A percentile compares a stretch with the other conserved stretches of the same genome.
phyloP scores from a whole-genome alignment of 176 grass and related monocot genomes.

The Raddia guianensis region DNA sequence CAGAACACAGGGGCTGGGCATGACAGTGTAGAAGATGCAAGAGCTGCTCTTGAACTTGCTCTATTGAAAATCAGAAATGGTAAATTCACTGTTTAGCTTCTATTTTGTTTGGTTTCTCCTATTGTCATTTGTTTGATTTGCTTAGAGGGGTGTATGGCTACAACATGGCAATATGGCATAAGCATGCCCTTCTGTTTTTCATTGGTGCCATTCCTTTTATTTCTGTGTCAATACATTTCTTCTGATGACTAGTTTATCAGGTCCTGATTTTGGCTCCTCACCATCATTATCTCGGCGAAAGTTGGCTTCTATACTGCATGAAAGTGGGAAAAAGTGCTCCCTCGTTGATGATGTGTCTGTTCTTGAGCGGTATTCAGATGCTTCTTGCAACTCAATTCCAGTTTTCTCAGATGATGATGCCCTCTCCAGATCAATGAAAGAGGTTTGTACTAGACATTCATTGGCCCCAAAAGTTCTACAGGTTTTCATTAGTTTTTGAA shows the following conservation, averaged over 20 bases:
- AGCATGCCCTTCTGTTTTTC: neutral
- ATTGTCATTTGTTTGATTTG: neutral
- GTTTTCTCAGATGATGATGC: slow-evolving; percentile 83
- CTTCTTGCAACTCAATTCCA: slow-evolving; percentile 83
- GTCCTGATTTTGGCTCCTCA: slow-evolving; percentile 89
- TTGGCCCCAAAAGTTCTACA: slow-evolving; percentile 5
- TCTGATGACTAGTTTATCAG: slow-evolving; percentile 55
- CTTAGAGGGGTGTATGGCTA: neutral
- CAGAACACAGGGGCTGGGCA: slow-evolving; percentile 76
- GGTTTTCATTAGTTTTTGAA: slow-evolving; percentile 29
- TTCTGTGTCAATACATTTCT: slow-evolving; percentile 13
- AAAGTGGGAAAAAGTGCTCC: slow-evolving; percentile 71
- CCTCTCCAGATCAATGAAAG: slow-evolving; percentile 79
- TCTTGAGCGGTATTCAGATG: slow-evolving; percentile 82
- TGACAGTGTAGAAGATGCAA: slow-evolving; percentile 93
- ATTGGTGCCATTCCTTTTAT: slow-evolving; percentile 13
- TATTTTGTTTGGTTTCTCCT: slow-evolving; percentile 13
- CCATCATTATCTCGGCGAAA: slow-evolving; percentile 55
- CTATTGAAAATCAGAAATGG: slow-evolving; percentile 85
- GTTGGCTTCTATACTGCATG: slow-evolving; percentile 66
- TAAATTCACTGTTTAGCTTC: slow-evolving; percentile 39
- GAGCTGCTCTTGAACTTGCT: slow-evolving; percentile 83
- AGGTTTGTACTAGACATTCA: slow-evolving; percentile 50
- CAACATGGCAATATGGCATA: slow-evolving; percentile 16
- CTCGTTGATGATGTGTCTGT: slow-evolving; percentile 73